Conservation (phyloP, 352 stramenopile species). For the Phytophthora uliginosa region DNA sequence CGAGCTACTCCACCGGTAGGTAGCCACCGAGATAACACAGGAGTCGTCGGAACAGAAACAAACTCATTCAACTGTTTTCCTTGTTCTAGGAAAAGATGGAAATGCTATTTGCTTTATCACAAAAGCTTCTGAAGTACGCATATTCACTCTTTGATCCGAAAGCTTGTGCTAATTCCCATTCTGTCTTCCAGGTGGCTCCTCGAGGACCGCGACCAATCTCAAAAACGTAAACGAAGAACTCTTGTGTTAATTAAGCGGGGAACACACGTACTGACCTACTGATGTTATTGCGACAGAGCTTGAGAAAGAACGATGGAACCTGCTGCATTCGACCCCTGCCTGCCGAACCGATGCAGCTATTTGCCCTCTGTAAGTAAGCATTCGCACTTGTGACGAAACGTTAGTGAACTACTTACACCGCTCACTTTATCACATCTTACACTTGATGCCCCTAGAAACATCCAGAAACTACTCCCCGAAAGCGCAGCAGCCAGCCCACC, state of each 20-base stretch:
- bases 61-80: background rate
- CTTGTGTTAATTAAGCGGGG: background rate
- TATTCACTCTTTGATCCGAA: background rate
- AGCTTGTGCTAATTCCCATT: background rate
- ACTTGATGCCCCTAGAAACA: background rate
- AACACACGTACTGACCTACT: background rate
- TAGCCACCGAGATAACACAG: background rate
- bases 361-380: conserved; percentile 20
- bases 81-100: conserved; percentile 43
- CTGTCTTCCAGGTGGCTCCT: conserved; percentile 37
- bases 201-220: conserved; percentile 32
- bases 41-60: background rate
- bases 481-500: background rate
- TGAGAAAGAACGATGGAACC: background rate
- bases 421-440: background rate
- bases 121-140: conserved; percentile 47
- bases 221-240: conserved; percentile 24
- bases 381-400: background rate
- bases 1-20: conserved; percentile 29
- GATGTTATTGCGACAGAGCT: conserved; percentile 4
- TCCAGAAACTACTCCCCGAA: conserved; percentile 9
- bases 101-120: conserved; percentile 50
- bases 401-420: background rate
- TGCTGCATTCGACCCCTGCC: background rate
- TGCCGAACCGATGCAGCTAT: background rate